Conservation (phyloP, 2,329 filamentous ascomycete species). For the Zymoseptoria crescenta region DNA sequence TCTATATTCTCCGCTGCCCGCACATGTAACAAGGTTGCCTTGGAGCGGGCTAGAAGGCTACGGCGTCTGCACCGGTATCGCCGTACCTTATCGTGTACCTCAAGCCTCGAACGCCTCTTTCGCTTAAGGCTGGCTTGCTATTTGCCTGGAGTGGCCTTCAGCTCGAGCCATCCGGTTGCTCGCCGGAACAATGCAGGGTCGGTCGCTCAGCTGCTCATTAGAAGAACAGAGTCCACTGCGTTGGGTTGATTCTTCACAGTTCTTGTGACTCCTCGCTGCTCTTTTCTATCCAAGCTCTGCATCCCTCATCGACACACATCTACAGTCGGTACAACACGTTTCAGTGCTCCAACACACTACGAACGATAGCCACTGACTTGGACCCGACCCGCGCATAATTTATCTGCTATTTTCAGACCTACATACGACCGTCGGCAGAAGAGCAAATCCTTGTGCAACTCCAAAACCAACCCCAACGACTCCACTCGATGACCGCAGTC, state of each 20-base stretch:
- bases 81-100: neutral
- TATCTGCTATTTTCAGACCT: neutral
- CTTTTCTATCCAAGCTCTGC: neutral
- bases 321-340: neutral
- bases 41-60: neutral
- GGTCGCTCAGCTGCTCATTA: neutral
- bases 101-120: neutral
- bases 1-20: neutral
- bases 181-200: neutral
- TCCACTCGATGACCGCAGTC: conserved; percentile 20
- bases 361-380: neutral
- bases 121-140: neutral
- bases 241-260: neutral
- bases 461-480: conserved; percentile 17
- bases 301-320: neutral
- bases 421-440: neutral
- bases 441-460: neutral
- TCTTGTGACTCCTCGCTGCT: neutral
- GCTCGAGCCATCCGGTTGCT: neutral
- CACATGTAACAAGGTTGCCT: neutral
- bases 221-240: neutral
- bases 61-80: neutral
- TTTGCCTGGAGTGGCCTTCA: neutral
- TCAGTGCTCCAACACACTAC: neutral
- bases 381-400: neutral